phyloP scores from a whole-genome alignment of 345 rosid genomes.

The Pugionium dolabratum region DNA sequence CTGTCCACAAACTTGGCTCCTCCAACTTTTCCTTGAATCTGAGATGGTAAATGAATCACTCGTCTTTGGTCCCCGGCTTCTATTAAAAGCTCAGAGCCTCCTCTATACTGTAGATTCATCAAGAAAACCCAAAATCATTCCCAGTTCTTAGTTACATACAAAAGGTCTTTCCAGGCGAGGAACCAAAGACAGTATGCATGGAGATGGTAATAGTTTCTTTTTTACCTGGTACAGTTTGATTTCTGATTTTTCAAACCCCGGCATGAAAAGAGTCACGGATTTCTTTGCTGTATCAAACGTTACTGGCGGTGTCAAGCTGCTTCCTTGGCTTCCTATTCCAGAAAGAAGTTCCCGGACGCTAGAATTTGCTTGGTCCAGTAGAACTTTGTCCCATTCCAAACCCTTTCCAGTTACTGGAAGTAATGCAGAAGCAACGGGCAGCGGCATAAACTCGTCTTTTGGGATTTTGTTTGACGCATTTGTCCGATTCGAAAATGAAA shows the following conservation, averaged over 20 bases:
- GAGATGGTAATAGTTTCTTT: background rate
- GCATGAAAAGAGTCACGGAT: conserved; percentile 77
- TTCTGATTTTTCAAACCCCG: conserved; percentile 90
- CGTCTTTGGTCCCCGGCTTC: conserved; percentile 94
- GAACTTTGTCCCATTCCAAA: conserved; percentile 61
- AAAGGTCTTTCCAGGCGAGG: conserved; percentile 13
- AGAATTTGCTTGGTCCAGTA: conserved; percentile 43
- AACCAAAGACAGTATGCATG: conserved; percentile 6
- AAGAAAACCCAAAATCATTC: conserved; percentile 17
- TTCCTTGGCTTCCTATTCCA: conserved; percentile 30
- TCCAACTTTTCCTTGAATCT: conserved; percentile 82
- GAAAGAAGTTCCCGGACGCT: conserved; percentile 58
- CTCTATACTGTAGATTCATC: conserved; percentile 72
- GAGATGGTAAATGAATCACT: conserved; percentile 61
- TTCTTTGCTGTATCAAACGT: conserved; percentile 59
- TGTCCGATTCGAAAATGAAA: conserved; percentile 32
- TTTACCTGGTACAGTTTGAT: conserved; percentile 86
- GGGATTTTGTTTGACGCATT: conserved; percentile 38
- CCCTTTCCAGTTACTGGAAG: conserved; percentile 50
- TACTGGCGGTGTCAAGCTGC: conserved; percentile 47
- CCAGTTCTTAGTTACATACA: background rate
- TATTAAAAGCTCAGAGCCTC: conserved; percentile 82
- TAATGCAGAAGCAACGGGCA: conserved; percentile 58
- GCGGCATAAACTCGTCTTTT: conserved; percentile 55
- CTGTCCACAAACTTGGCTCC: conserved; percentile 77